phyloP scores from a whole-genome alignment of 2,329 filamentous ascomycete species.

The Westerdykella aurantiaca region DNA sequence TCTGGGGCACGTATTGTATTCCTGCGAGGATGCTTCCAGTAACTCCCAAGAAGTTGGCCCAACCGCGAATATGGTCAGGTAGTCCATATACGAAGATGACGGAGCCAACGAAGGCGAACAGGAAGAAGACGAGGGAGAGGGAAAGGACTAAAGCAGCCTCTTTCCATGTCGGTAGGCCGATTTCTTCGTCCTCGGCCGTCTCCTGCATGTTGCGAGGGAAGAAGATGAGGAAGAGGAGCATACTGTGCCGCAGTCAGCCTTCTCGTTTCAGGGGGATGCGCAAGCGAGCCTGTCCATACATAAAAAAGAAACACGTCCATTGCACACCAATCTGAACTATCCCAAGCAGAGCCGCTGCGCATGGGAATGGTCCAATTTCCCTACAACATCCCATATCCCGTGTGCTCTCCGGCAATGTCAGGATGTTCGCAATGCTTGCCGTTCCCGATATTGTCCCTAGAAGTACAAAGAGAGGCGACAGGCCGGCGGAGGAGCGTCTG shows the following conservation, averaged over 20 bases:
- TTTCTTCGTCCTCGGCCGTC: constrained; percentile 21
- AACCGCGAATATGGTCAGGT: constrained; percentile 61
- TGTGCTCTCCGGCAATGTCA: constrained; percentile 76
- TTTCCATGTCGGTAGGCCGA: constrained; percentile 55
- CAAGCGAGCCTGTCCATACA: constrained; percentile 50
- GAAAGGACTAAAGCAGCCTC: constrained; percentile 72
- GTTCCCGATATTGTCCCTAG: constrained; percentile 89
- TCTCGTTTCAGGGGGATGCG: not conserved
- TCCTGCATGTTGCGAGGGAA: constrained; percentile 50
- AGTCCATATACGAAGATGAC: constrained; percentile 62
- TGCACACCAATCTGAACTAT: constrained; percentile 88
- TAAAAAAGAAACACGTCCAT: constrained; percentile 85
- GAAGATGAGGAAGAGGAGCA: constrained; percentile 91
- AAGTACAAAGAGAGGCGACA: constrained; percentile 91
- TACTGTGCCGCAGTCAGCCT: constrained; percentile 48
- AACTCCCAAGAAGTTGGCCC: constrained; percentile 82
- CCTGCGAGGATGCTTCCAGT: constrained; percentile 71
- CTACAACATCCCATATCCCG: constrained; percentile 81
- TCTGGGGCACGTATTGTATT: constrained; percentile 92
- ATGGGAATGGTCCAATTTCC: constrained; percentile 74
- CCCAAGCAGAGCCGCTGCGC: constrained; percentile 76
- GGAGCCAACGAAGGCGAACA: constrained; percentile 59
- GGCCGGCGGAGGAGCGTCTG: constrained; percentile 81
- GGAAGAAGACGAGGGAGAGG: constrained; percentile 67
- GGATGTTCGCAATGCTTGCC: constrained; percentile 84